These are phyloP conservation scores for Cercospora sp. DNA, from an alignment of 2,329 filamentous ascomycete species.

Conservation along the genomic window DNA sequence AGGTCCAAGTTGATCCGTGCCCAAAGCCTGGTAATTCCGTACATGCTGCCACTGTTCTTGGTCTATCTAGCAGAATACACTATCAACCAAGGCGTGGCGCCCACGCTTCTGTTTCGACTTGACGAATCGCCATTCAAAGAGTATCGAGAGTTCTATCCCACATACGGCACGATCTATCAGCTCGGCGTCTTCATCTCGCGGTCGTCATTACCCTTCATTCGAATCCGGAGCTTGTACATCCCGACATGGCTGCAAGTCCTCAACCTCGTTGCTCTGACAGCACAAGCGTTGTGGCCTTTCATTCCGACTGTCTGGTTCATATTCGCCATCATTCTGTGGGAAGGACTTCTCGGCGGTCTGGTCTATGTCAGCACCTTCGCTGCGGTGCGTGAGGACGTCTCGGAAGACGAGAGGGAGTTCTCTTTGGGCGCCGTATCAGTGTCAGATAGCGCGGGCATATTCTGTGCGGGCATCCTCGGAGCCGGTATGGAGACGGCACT, in stretches of 20 bases:
- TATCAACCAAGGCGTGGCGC: constrained; percentile 92
- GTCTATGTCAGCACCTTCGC: constrained; percentile 98
- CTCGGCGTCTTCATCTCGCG: constrained; percentile 92
- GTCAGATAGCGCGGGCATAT: constrained; percentile 88
- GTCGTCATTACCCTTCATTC: constrained; percentile 83
- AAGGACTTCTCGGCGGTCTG: constrained; percentile 82
- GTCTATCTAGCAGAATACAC: constrained; percentile 97
- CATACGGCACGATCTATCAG: constrained; percentile 94
- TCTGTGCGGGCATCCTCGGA: constrained; percentile 78
- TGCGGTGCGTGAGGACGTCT: constrained; percentile 83
- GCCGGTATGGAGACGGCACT: constrained; percentile 79
- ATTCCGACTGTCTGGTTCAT: constrained; percentile 84
- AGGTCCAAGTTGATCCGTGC: constrained; percentile 56
- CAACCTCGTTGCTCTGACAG: constrained; percentile 71
- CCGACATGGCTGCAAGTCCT: constrained; percentile 78
- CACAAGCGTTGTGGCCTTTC: constrained; percentile 73
- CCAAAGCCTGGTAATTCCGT: constrained; percentile 37
- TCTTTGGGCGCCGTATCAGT: constrained; percentile 87
- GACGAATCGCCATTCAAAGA: constrained; percentile 72
- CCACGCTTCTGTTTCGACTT: constrained; percentile 85
- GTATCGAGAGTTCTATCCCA: constrained; percentile 87
- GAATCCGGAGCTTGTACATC: constrained; percentile 76
- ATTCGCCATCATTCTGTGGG: constrained; percentile 87
- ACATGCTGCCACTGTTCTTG: constrained; percentile 86
- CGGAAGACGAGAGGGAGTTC: constrained; percentile 79